Base-by-base conservation (phyloP, 2,329 filamentous ascomycete species). In the Geosmithia flava region DNA sequence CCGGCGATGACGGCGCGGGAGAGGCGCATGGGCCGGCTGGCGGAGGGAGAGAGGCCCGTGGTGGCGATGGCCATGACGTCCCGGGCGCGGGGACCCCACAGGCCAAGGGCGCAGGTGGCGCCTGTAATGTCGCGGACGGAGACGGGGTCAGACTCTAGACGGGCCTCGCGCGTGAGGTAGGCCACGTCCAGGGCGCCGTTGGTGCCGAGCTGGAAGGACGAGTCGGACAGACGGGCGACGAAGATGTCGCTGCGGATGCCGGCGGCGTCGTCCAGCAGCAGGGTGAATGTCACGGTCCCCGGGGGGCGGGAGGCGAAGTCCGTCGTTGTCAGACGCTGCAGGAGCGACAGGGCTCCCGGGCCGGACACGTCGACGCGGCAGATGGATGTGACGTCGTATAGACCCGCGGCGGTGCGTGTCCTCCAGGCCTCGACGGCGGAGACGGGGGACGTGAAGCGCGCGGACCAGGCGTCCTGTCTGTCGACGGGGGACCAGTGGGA, bases 361-460 rank as follows among this genome's bases (percentile, higher is more conserved):
- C 79, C 80, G 1, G 69, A 69, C 0, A 82, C 64, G 49, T 81
- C 74, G 3, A 83, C 65, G 1, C 78, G 68, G 20, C 77, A 70
- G 37, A 80, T 68, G 0, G 78, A 72, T 1, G 77, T 81, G 68
- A 82, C 72, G 53, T 83, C 79, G 55, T 76, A 83, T 69, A 83
- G 68, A 7, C 75, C 79, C 2, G 74, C 78, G 0, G 75, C 72
- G 5, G 76, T 80, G 1, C 80, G 70, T 2, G 79, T 82, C 64
- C 79, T 81, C 77, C 77, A 82, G 0, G 79, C 79, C 57, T 83
- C 79, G 1, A 66, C 78, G 0, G 76, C 77, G 1, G 71, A 68
- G 39, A 81, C 73, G 0, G 77, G 74, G 0, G 77, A 81, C 57
- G 80, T 74, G 51, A 71, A 78, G 20, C 65, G 62, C 0, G 71